These are phyloP conservation scores for Phialophora macrospora DNA, from an alignment of 2,329 filamentous ascomycete species.

Conservation along the genomic window DNA sequence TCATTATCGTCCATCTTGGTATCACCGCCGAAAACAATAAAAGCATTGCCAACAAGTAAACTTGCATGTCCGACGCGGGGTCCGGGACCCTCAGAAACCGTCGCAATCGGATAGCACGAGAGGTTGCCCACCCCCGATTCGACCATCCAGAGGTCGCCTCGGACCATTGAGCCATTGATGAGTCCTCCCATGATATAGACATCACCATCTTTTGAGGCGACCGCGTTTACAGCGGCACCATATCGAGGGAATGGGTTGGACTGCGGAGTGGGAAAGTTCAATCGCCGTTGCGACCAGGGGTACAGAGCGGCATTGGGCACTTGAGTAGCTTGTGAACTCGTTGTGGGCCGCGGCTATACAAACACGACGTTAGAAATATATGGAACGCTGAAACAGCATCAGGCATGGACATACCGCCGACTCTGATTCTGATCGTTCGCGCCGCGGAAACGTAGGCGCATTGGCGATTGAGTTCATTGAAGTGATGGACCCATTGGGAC, in stretches of 20 bases:
- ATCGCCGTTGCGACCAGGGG: constrained; percentile 88
- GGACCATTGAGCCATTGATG: constrained; percentile 92
- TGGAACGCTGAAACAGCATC: not conserved
- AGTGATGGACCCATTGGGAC: constrained; percentile 34
- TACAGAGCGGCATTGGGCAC: constrained; percentile 81
- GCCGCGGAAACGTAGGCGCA: constrained; percentile 46
- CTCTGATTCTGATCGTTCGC: constrained; percentile 62
- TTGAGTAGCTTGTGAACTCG: constrained; percentile 49
- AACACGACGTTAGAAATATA: constrained; percentile 13
- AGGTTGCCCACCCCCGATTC: constrained; percentile 82
- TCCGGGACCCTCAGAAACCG: constrained; percentile 90
- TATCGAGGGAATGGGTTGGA: constrained; percentile 93
- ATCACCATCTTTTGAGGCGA: constrained; percentile 93
- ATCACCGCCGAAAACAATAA: constrained; percentile 98
- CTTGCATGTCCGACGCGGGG: constrained; percentile 93
- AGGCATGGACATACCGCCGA: constrained; percentile 54
- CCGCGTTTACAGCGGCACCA: constrained; percentile 91
- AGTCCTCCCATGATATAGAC: constrained; percentile 97
- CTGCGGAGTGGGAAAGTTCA: constrained; percentile 82
- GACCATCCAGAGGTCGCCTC: constrained; percentile 97
- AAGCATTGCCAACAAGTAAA: constrained; percentile 94
- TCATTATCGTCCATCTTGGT: constrained; percentile 96
- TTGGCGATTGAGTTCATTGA: constrained; percentile 32
- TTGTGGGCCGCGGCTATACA: constrained; percentile 31
- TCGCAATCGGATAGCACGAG: constrained; percentile 88